Conservation (phyloP, 768 basidiomycete genomes). For the Suillus fuscotomentosus region DNA sequence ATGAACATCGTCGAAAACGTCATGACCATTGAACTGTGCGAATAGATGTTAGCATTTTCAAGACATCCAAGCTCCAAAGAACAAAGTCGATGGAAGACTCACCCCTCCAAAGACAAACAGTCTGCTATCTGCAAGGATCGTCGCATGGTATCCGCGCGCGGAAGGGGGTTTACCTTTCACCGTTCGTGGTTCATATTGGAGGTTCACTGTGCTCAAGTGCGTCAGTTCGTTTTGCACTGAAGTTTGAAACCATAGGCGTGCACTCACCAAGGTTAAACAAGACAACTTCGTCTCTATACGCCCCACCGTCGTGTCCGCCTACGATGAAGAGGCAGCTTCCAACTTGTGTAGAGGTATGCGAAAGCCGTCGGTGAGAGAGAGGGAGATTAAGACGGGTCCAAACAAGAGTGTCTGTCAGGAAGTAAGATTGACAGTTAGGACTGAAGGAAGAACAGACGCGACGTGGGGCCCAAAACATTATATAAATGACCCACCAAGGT, state of each 20-base stretch:
- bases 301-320: constrained; percentile 82
- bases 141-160: constrained; percentile 81
- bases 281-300: constrained; percentile 73
- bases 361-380: constrained; percentile 56
- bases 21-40: constrained; percentile 67
- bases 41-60: constrained; percentile 10
- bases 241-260: neutral
- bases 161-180: constrained; percentile 68
- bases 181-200: constrained; percentile 77
- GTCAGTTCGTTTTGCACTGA: neutral
- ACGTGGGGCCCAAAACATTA: constrained; percentile 6
- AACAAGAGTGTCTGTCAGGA: constrained; percentile 21
- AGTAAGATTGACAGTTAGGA: neutral
- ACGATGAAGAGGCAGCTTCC: constrained; percentile 89
- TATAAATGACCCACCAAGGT: constrained; percentile 62
- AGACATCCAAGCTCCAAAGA: neutral
- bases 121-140: constrained; percentile 79
- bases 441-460: neutral
- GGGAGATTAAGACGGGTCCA: constrained; percentile 27
- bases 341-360: constrained; percentile 86
- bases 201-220: constrained; percentile 54
- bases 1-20: constrained; percentile 83
- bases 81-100: constrained; percentile 9
- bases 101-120: constrained; percentile 83
- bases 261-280: constrained; percentile 84